Conservation (phyloP, 495 filamentous ascomycete genomes). For the Hypoxylon intermedium region DNA sequence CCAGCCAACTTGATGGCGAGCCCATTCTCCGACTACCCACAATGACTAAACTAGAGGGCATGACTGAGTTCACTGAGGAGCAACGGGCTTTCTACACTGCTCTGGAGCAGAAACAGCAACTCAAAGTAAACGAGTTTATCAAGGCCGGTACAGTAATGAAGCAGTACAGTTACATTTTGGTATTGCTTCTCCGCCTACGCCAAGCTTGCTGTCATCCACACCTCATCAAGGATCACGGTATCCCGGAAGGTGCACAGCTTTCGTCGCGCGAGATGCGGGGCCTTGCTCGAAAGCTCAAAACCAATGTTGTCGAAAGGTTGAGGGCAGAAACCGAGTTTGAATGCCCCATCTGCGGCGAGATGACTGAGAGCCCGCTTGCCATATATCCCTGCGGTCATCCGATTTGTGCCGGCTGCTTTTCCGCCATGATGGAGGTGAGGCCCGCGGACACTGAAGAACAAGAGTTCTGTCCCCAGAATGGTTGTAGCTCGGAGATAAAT, state of each 20-base stretch:
- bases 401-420: slow-evolving; percentile 80
- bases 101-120: slow-evolving; percentile 70
- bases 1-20: slow-evolving; percentile 81
- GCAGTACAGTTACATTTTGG: slow-evolving; percentile 84
- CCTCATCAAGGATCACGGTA: slow-evolving; percentile 78
- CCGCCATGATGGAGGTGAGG: slow-evolving; percentile 69
- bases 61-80: slow-evolving; percentile 77
- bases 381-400: slow-evolving; percentile 87
- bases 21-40: slow-evolving; percentile 79
- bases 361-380: slow-evolving; percentile 74
- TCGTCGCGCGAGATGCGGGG: slow-evolving; percentile 64
- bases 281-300: slow-evolving; percentile 68
- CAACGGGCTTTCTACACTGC: slow-evolving; percentile 75
- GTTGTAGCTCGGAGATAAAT: slow-evolving; percentile 70
- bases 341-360: slow-evolving; percentile 86
- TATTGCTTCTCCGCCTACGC: slow-evolving; percentile 85
- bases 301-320: slow-evolving; percentile 71
- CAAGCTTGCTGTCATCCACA: slow-evolving; percentile 94
- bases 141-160: slow-evolving; percentile 72
- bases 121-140: slow-evolving; percentile 81
- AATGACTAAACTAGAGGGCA: slow-evolving; percentile 68
- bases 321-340: slow-evolving; percentile 63
- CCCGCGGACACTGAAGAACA: slow-evolving; percentile 65
- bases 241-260: slow-evolving; percentile 53
- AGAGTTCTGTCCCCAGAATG: slow-evolving; percentile 70